Evolutionary conservation across 805 yeast genomes (phyloP), one percentile per base, ranked within the genome.

Genomic region (Kodamaea nitidulidarum): DNA sequence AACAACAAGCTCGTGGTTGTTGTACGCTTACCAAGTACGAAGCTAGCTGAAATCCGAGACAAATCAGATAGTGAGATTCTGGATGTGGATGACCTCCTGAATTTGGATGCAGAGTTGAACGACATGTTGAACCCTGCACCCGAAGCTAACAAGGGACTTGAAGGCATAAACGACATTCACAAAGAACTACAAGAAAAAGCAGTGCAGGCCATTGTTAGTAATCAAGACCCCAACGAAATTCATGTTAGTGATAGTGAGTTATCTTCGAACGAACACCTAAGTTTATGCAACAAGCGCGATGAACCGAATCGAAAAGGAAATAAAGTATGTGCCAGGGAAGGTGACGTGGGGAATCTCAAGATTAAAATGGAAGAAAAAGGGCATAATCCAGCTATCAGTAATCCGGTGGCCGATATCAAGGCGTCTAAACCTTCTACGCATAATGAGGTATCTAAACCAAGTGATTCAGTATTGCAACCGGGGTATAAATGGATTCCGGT

Each of bases 401-500:
- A n/a, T n/a, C n/a, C n/a, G n/a, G n/a, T n/a, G n/a, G n/a, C n/a
- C n/a, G n/a, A n/a, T n/a, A n/a, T n/a, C n/a, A n/a, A n/a, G n/a
- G n/a, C n/a, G n/a, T n/a, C n/a, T n/a, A n/a, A n/a, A n/a, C n/a
- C n/a, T n/a, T n/a, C n/a, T n/a, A n/a, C n/a, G n/a, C n/a, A n/a
- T n/a, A n/a, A n/a, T n/a, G 6, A 9, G 14, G 4, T 6, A 25
- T n/a, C 28, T 7, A 11, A n/a, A 7, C 14, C 28, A 25, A 10
- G 14, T n/a, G 14, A 25, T n/a, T 6, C 28, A 25, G 10, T 25
- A 11, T 15, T 15, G 21, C 9, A n/a, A 12, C 18, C 21, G 4
- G 41, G 41, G 16, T 38, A 33, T 28, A 38, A 32, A 22, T 15
- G 34, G 29, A 38, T 38, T n/a, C 67, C 69, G 5, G 52, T 52